phyloP scores from a whole-genome alignment of 2,329 filamentous ascomycete genomes.

The Aspergillus candidus region DNA sequence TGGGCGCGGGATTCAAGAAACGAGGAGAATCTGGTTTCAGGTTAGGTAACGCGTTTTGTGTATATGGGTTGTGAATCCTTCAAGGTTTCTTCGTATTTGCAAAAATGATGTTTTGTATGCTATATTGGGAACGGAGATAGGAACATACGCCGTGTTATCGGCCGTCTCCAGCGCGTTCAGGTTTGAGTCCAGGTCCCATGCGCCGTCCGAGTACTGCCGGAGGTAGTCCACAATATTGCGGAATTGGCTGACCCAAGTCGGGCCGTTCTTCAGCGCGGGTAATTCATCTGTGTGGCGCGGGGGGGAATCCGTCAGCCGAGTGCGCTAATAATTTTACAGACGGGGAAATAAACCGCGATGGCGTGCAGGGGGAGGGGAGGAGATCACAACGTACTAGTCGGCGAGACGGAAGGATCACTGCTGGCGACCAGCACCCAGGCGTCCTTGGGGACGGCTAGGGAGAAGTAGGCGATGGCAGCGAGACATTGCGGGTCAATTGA shows the following conservation, averaged over 20 bases:
- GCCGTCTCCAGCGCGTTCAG: conserved; percentile 40
- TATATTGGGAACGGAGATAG: neutral
- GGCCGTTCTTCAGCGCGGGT: conserved; percentile 52
- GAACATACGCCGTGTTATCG: conserved; percentile 46
- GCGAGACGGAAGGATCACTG: conserved; percentile 65
- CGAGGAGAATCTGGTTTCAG: conserved; percentile 44
- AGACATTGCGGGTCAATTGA: conserved; percentile 91
- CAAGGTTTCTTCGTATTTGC: neutral
- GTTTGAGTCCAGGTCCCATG: conserved; percentile 45
- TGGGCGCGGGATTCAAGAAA: conserved; percentile 71
- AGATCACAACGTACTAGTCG: conserved; percentile 54
- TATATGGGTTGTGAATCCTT: conserved; percentile 2
- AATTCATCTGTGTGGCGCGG: conserved; percentile 44
- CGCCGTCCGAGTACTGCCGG: conserved; percentile 39
- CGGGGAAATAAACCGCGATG: neutral
- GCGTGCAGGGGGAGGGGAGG: too few relatives aligned
- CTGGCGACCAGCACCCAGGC: conserved; percentile 67
- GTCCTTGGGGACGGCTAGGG: conserved; percentile 52
- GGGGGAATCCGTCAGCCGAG: conserved; percentile 9
- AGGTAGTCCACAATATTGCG: conserved; percentile 50
- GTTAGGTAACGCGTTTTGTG: too few relatives aligned
- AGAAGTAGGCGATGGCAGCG: conserved; percentile 71
- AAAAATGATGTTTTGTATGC: neutral
- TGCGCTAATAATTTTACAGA: neutral
- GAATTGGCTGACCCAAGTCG: conserved; percentile 49